Conservation (phyloP, 192 early-diverging fungal genomes). For the Backusella tarrabulga region DNA sequence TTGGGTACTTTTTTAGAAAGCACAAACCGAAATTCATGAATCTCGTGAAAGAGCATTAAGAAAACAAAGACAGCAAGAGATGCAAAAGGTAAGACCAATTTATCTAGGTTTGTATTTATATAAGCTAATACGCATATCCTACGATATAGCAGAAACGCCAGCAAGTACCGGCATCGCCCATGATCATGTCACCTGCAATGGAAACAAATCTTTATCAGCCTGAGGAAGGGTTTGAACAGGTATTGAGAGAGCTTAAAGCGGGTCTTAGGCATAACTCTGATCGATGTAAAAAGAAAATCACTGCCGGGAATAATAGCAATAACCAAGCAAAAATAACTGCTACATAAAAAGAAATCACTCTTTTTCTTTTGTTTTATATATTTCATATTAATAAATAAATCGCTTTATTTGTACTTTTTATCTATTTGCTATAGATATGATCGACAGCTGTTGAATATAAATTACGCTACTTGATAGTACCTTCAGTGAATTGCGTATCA, state of each 20-base stretch:
- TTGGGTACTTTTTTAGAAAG: neutral
- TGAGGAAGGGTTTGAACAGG: constrained; percentile 17
- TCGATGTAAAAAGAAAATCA: neutral
- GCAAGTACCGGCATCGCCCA: neutral
- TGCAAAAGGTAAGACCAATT: neutral
- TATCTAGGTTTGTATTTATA: neutral
- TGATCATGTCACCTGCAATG: constrained; percentile 1
- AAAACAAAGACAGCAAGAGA: constrained; percentile 11
- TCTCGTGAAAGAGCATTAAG: constrained; percentile 21
- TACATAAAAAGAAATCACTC: neutral
- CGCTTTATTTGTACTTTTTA: neutral
- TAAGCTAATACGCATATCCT: neutral
- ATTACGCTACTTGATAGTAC: no score
- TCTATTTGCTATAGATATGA: neutral
- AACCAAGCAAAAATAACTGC: neutral
- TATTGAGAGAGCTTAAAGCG: constrained; percentile 20
- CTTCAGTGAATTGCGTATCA: no score
- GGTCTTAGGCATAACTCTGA: constrained; percentile 13
- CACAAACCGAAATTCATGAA: constrained; percentile 23
- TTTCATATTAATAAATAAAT: neutral
- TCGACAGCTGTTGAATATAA: neutral
- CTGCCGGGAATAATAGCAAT: neutral
- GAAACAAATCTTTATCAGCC: neutral
- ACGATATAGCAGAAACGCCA: neutral
- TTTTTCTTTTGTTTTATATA: neutral